Evolutionary conservation across 345 rosid species (phyloP).

Genomic region (Salix koriyanagi): DNA sequence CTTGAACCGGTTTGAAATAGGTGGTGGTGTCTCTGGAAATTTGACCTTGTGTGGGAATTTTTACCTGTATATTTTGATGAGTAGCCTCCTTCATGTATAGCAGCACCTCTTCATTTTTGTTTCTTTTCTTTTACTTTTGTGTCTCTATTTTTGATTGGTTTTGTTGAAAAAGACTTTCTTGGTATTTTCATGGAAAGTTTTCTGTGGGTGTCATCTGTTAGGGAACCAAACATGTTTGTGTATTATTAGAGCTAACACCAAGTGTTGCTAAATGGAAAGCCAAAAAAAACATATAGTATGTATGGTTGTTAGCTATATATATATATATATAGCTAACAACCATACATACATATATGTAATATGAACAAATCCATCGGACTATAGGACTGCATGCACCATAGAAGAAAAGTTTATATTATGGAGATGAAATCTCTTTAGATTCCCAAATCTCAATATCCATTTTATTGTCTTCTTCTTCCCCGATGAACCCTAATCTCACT

Average conservation of each 20-base stretch:
- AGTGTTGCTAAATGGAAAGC: too few species aligned
- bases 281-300: too few species aligned
- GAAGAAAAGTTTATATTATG: too few species aligned
- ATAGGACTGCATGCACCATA: too few species aligned
- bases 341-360: too few species aligned
- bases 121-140: background rate
- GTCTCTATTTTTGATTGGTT: background rate
- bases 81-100: slow-evolving; percentile 38
- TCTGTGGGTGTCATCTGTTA: background rate
- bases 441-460: too few species aligned
- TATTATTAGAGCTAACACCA: background rate
- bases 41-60: slow-evolving; percentile 15
- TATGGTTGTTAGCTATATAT: too few species aligned
- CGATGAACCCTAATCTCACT: too few species aligned
- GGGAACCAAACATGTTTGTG: background rate
- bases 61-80: slow-evolving; percentile 37
- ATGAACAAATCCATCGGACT: too few species aligned
- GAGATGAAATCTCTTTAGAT: too few species aligned
- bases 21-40: slow-evolving; percentile 22
- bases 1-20: slow-evolving; percentile 15
- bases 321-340: too few species aligned
- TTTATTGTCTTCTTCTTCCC: too few species aligned
- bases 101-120: slow-evolving; percentile 19
- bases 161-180: background rate
- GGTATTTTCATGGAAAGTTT: background rate